phyloP scores from a whole-genome alignment of 2,329 filamentous ascomycete genomes.

The Cercospora citrullina region DNA sequence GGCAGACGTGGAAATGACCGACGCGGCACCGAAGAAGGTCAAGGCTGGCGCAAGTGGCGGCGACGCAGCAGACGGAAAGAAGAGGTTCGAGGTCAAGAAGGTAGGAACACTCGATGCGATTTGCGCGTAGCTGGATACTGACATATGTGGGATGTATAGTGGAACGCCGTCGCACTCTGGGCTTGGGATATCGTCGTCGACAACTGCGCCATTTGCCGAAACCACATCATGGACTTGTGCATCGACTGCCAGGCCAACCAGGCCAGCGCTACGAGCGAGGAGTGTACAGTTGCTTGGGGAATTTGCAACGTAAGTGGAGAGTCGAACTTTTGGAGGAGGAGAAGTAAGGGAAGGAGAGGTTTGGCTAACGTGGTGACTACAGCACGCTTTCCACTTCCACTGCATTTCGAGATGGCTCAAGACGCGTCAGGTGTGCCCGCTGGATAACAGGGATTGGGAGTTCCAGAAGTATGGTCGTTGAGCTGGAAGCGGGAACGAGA shows the following conservation, averaged over 20 bases:
- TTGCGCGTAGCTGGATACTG: not conserved
- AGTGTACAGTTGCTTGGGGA: slow-evolving; percentile 98
- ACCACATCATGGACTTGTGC: slow-evolving; percentile 99
- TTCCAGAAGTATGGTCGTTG: slow-evolving; percentile 96
- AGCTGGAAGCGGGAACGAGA: slow-evolving; percentile 23
- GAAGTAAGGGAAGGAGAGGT: not conserved
- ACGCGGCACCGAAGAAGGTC: slow-evolving; percentile 64
- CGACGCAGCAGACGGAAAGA: slow-evolving; percentile 66
- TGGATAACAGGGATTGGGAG: slow-evolving; percentile 99
- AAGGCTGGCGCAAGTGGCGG: slow-evolving; percentile 55
- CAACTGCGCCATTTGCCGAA: slow-evolving; percentile 98
- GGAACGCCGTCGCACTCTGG: slow-evolving; percentile 98
- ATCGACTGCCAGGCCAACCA: slow-evolving; percentile 99
- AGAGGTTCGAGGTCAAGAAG: slow-evolving; percentile 99
- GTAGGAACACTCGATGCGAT: slow-evolving; percentile 49
- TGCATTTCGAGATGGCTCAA: slow-evolving; percentile 99
- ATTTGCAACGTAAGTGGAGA: slow-evolving; percentile 89
- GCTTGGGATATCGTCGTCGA: slow-evolving; percentile 99
- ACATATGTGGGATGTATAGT: slow-evolving; percentile 57
- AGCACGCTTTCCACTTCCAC: slow-evolving; percentile 99
- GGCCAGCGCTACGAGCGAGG: slow-evolving; percentile 92
- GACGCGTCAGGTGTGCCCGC: slow-evolving; percentile 95
- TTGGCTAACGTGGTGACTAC: slow-evolving; percentile 15
- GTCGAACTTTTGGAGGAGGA: not conserved
- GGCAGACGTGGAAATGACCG: slow-evolving; percentile 97